Evolutionary conservation across 1,284 basidiomycete species (phyloP), one percentile per base, ranked within the genome.

Genomic region (Melanopsichium pennsylvanicum): DNA sequence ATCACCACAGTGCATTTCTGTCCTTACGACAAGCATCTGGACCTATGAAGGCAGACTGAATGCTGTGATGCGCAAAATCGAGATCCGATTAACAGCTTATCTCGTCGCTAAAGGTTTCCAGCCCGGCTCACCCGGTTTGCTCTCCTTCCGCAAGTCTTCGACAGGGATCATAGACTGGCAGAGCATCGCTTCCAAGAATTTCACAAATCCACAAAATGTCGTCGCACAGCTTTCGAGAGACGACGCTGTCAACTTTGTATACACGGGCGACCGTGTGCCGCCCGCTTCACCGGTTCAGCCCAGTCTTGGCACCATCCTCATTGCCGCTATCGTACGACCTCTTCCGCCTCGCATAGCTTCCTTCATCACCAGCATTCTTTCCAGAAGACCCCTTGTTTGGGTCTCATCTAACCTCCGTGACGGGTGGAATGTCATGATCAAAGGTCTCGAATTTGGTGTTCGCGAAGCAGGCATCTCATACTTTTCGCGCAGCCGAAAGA

Each of bases 21-120:
- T 82, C 9, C 68, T 83, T 11, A 83, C 82, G 4, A 80, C 77
- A 1, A 46, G 52, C 2, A 51, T 82, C 2, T 81, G 77, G 71
- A 72, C 63, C 9, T 54, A 61, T 8, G 82, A 83, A 48, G 67
- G 75, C 0, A 42, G 75, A 2, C 60, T 78, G 4, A 82, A 81
- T 22, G 59, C 66, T 13, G 35, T 76, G 18, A 72, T 83, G 70
- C 62, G 82, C 15, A 34, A 29, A 5, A 23, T 80, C 4, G 82
- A 82, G 39, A 54, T 39, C 18, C 27, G 49, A 1, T 44, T 71
- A 11, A 64, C 78, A 0, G 39, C 61, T 0, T 55, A 46, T 21
- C 47, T 76, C 25, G 32, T 70, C 32, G 25, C 35, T 15, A 45
- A 49, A 19, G 70, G 68, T 7, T 47, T 68, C 34, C 64, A 47